phyloP scores from a whole-genome alignment of 2,329 filamentous ascomycete genomes.

The Basipetospora chlamydospora region DNA sequence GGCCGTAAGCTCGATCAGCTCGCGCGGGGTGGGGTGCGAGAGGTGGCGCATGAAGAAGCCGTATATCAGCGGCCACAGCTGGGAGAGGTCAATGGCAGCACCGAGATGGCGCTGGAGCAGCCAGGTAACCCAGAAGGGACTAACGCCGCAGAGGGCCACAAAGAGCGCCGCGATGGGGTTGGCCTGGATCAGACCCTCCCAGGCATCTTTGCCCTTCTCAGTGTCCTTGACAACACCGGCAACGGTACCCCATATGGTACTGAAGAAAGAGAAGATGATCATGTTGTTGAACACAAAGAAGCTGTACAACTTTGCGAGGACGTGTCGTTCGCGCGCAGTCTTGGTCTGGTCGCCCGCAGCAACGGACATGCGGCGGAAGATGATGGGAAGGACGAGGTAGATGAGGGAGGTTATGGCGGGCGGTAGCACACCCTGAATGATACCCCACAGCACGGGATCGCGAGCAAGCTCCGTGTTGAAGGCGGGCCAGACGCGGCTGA shows the following conservation, averaged over 20 bases:
- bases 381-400: conserved; percentile 75
- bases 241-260: conserved; percentile 63
- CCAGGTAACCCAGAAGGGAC: conserved; percentile 89
- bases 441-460: conserved; percentile 60
- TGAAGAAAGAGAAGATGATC: conserved; percentile 85
- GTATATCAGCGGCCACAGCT: conserved; percentile 71
- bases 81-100: conserved; percentile 84
- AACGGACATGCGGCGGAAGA: conserved; percentile 78
- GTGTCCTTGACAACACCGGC: conserved; percentile 47
- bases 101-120: conserved; percentile 85
- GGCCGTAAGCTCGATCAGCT: conserved; percentile 84
- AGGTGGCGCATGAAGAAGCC: conserved; percentile 78
- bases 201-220: conserved; percentile 42
- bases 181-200: conserved; percentile 52
- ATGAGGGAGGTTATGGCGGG: conserved; percentile 77
- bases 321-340: conserved; percentile 80
- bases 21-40: conserved; percentile 72
- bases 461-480: conserved; percentile 52
- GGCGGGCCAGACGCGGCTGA: conserved; percentile 63
- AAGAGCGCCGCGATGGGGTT: conserved; percentile 52
- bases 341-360: conserved; percentile 82
- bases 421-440: conserved; percentile 82
- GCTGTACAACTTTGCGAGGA: conserved; percentile 76
- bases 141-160: conserved; percentile 63
- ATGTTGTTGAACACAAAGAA: conserved; percentile 99